Conservation (phyloP, 805 yeast species). For the Sporopachydermia lactativora region DNA sequence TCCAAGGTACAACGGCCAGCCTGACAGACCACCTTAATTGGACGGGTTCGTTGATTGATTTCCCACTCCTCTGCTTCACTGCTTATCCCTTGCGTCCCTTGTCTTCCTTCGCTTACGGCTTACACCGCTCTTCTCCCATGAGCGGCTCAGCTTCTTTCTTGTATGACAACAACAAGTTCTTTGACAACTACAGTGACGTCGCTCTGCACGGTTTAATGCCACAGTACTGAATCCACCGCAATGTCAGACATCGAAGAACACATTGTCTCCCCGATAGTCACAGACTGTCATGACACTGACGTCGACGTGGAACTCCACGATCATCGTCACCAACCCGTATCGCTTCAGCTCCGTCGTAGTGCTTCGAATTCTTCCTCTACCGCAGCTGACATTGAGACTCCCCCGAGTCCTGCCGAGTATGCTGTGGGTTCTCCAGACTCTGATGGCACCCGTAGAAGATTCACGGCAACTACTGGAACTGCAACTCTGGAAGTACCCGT, state of each 20-base stretch:
- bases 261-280: not conserved
- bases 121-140: not conserved
- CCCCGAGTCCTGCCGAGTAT: constrained; percentile 10
- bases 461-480: constrained; percentile 11
- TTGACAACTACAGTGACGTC: not conserved
- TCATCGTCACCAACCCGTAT: constrained; percentile 34
- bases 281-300: not conserved
- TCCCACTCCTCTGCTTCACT: no score
- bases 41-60: no score
- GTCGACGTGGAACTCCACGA: constrained; percentile 24
- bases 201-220: not conserved
- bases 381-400: constrained; percentile 8
- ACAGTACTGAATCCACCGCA: not conserved
- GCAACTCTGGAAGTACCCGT: no score
- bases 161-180: constrained; percentile 1
- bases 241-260: not conserved
- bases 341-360: constrained; percentile 20
- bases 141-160: not conserved
- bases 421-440: constrained; percentile 8
- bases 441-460: constrained; percentile 8
- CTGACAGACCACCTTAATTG: constrained; percentile 1
- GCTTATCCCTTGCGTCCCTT: no score
- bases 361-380: constrained; percentile 8
- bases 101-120: no score
- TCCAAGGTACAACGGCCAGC: not conserved